Base-by-base conservation (phyloP, 371 early-diverging fungal genomes). In the Mortierella polycephala region DNA sequence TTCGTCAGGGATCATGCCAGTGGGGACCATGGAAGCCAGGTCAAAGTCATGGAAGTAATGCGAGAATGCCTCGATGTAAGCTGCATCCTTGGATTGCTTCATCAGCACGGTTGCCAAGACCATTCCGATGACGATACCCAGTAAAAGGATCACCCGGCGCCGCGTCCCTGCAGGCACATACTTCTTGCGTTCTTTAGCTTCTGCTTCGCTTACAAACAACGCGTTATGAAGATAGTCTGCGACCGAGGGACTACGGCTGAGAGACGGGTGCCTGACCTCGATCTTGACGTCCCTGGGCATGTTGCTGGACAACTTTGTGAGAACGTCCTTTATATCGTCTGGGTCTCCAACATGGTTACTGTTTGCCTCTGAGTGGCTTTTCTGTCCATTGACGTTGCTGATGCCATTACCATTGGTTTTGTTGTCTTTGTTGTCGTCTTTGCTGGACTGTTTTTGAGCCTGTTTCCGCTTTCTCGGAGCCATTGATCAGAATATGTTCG, bases 1-100 rank as follows among this genome's bases (percentile, higher is more conserved):
- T 56, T 92, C 92, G 64, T 92, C 93, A 0, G 92, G 86, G n/a
- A 90, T 69, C 66, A 91, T 88, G 56, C 88, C 87, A 11, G 87
- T 85, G 37, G 93, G 92, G 39, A 93, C 80, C 60, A 91, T 81
- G 20, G 87, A 84, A 9, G 83, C 67, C 18, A 92, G 72, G 66
- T 93, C 92, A 63, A 92, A 83, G 64, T 93, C 94, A 56, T 80
- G 83, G 40, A 86, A 68, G 62, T 72, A 77, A 39, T 77, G 60
- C 62, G 67, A 44, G 60, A 69, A 61, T 58, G 71, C 64, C 79
- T 81, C 71, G 50, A 83, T 69, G 61, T 71, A 60, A 42, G 76
- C 68, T 56, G 69, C 64, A 59, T 74, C 71, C 58, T 71, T 60
- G 60, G 83, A 64, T 57, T 85, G 84, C 11, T 77, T 71, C 58